Base-by-base conservation (phyloP, 495 filamentous ascomycete genomes). In the Cetradonia linearis region DNA sequence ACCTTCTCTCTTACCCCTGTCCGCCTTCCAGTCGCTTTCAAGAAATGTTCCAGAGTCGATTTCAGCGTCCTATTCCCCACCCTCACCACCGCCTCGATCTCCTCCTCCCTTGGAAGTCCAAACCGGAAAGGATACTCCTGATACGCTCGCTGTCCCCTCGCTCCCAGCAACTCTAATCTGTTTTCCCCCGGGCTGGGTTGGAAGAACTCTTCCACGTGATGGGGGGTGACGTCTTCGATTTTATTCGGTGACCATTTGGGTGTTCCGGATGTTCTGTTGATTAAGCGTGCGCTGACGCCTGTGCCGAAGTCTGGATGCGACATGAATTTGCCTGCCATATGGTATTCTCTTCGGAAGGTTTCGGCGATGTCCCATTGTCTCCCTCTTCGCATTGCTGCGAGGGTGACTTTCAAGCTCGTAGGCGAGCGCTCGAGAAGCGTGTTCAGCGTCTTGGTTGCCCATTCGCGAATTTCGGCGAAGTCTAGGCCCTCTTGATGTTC, bases 261-360 rank as follows among this genome's bases (percentile, higher is more conserved):
- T 30, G 73, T 72, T 56, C 76, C 71, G 25, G 79, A 58, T 16
- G 79, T 76, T 72, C 89, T 88, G 36, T 79, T 76, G 63, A 91
- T 78, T 28, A 97, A 77, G 27, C 81, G 77, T 30, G 89, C 84
- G 56, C 80, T 81, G 47, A 97, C 91, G 42, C 93, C 93, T 70
- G 89, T 84, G 49, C 81, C 80, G 71, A 97, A 98, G 70, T 98
- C 93, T 5, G 82, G 85, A 67, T 88, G 82, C 36, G 72, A 69
- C 92, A 97, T 95, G 77, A 97, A 96, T 55, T 80, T 78, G 44
- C 77, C 68, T 5, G 93, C 88, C 38, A 97, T 84, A 63, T 82
- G 75, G 71, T 90, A 77, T 74, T 98, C 93, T 38, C 83, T 82
- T 67, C 82, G 75, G 78, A 96, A 97, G 1, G 93, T 83, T 71